Evolutionary conservation across 202 grass and related monocot genomes (phyloP).

Genomic region (Hordeum pubiflorum): DNA sequence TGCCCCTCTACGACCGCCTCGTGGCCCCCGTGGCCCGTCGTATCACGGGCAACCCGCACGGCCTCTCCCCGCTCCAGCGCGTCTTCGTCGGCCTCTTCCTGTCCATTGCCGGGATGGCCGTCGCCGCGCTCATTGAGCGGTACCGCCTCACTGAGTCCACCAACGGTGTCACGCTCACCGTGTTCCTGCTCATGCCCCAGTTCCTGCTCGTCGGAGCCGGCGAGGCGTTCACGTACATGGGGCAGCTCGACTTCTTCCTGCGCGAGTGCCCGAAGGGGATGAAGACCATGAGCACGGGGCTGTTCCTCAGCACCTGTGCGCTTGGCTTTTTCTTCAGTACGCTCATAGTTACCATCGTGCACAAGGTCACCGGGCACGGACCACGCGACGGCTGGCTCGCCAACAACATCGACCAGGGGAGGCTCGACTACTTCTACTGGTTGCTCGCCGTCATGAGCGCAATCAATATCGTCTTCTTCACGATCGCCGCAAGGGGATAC

Average conservation of each 20-base stretch:
- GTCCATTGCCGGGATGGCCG: constrained; percentile 51
- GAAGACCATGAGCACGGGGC: constrained; percentile 76
- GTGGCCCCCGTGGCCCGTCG: constrained; percentile 33
- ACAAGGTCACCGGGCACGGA: constrained; percentile 32
- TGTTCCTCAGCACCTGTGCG: constrained; percentile 64
- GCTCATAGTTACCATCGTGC: constrained; percentile 44
- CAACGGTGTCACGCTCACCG: constrained; percentile 11
- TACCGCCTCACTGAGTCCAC: constrained; percentile 18
- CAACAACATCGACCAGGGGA: constrained; percentile 40
- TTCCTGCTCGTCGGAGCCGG: constrained; percentile 56
- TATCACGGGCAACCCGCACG: constrained; percentile 46
- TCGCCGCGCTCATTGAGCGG: constrained; percentile 43
- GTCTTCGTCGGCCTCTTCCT: constrained; percentile 53
- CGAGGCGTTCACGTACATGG: constrained; percentile 71
- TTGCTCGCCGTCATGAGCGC: constrained; percentile 34
- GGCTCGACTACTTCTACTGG: constrained; percentile 75
- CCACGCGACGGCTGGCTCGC: constrained; percentile 37
- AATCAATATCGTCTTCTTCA: constrained; percentile 40
- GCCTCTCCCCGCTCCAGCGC: constrained; percentile 57
- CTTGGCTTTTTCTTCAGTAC: constrained; percentile 68
- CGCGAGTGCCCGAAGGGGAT: constrained; percentile 71
- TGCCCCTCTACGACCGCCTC: constrained; percentile 61
- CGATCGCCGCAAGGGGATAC: constrained; percentile 30
- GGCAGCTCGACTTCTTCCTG: constrained; percentile 71
- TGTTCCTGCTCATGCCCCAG: constrained; percentile 65